Base-by-base conservation (phyloP, 257 asterid species). In the Nicotiana knightiana region DNA sequence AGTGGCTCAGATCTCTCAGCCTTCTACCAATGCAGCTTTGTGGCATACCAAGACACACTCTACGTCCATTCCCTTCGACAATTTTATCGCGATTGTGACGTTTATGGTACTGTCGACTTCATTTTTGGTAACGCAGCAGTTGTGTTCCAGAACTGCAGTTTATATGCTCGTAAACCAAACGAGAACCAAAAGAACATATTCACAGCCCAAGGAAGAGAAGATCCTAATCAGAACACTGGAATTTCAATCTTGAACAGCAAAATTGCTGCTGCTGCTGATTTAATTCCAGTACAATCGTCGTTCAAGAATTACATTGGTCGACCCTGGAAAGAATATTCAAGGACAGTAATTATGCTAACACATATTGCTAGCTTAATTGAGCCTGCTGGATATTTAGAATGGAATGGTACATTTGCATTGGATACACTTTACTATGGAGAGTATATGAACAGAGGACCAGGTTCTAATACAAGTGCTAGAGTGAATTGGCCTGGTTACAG, bases 171-270 rank as follows among this genome's bases (percentile, higher is more conserved):
- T 2, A 81, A 86, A 28, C 99, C 99, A 1, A 21, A 85, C 76
- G 86, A 76, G 3, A 92, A 91, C 82, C 99, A 96, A 64, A 83
- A 57, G 1, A 94, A 93, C 93, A 84, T 96, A 55, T 96, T 93
- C 97, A 96, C 99, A 5, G 98, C 99, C 18, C 98, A 96, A 48
- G 99, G 97, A 15, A 76, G 99, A 37, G 98, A 94, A 3, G 99
- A 94, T 53, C 99, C 99, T 2, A 96, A 96, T 5, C 98, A 96
- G 86, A 94, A 93, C 92, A 93, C 99, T 1, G 99, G 99, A 1
- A 96, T 96, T 67, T 96, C 99, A 4, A 90, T 94, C 86, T 73
- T 93, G 57, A 85, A 88, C 77, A 84, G 94, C 80, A 96, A 96
- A 58, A 86, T 94, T 6, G 98, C 98, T 2, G 92, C 98, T 7